phyloP scores from a whole-genome alignment of 352 stramenopile genomes.

The Halophytophthora polymorphica region DNA sequence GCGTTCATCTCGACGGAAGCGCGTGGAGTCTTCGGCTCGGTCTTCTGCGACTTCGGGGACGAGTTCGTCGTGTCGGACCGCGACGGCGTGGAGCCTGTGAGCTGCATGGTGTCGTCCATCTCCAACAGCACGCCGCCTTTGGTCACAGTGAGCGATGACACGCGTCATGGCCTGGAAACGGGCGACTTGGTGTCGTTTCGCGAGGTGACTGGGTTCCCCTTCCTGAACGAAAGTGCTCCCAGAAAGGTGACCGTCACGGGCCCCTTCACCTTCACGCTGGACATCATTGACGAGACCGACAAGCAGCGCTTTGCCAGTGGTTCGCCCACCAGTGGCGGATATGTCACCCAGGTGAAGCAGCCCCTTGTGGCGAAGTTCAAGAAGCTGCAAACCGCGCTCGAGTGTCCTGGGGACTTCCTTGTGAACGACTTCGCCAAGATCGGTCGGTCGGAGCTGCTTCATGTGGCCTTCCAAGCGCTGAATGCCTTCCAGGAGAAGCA shows the following conservation, averaged over 20 bases:
- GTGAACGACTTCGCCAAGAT: slow-evolving; percentile 98
- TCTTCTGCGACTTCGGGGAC: slow-evolving; percentile 98
- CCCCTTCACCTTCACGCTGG: slow-evolving; percentile 97
- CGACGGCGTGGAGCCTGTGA: slow-evolving; percentile 92
- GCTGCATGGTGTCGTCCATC: slow-evolving; percentile 93
- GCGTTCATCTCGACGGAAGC: slow-evolving; percentile 92
- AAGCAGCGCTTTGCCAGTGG: slow-evolving; percentile 60
- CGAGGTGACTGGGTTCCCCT: slow-evolving; percentile 91
- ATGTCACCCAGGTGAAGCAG: slow-evolving; percentile 96
- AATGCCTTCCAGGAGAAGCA: slow-evolving; percentile 83
- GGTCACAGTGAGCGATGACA: slow-evolving; percentile 98
- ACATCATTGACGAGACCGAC: slow-evolving; percentile 71
- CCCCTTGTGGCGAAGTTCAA: slow-evolving; percentile 93
- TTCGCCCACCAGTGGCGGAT: slow-evolving; percentile 71
- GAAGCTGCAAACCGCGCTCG: slow-evolving; percentile 81
- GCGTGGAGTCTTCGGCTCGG: slow-evolving; percentile 92
- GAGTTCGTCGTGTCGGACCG: slow-evolving; percentile 93
- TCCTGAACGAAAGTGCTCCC: slow-evolving; percentile 76
- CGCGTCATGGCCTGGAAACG: slow-evolving; percentile 95
- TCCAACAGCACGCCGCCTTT: slow-evolving; percentile 78
- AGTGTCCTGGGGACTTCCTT: slow-evolving; percentile 93
- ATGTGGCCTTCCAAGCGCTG: slow-evolving; percentile 88
- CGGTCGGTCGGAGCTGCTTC: slow-evolving; percentile 88
- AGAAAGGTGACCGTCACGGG: slow-evolving; percentile 81
- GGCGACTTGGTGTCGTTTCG: slow-evolving; percentile 96